Base-by-base conservation (phyloP, 345 rosid species). In the Brassica carinata region DNA sequence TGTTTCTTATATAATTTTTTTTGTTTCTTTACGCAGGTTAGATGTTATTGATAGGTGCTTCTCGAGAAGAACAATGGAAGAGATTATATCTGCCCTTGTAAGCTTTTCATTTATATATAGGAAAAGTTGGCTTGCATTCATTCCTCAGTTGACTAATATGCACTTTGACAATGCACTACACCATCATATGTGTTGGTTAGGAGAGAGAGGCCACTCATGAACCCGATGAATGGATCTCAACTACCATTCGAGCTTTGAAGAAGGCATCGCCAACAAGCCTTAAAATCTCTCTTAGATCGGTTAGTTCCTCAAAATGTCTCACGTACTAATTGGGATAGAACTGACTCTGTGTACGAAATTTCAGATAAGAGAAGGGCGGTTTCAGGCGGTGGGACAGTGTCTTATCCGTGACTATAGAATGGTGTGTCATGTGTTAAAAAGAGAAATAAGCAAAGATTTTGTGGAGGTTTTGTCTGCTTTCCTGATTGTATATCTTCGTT, bases 311-410 rank as follows among this genome's bases (percentile, higher is more conserved):
- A 23, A 23, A 23, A 23, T 23, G 26, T 23, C 26, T 23, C 26
- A 23, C 26, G 26, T 23, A 23, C 26, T 23, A 23, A 23, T 23
- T 58, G 34, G 2, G n/a, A 10, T 4, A 65, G 36, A 74, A 45
- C 51, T 82, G 45, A 81, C 15, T 72, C 3, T 80, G 26, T 38
- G 27, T 36, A 72, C 72, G 7, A n/a, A 40, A 15, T 71, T 85
- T 77, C 88, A 94, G 98, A 89, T 92, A 64, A 89, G 96, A 88
- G 90, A 87, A 82, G 97, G 97, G 69, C 72, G 98, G 83, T 85
- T 86, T 8, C 90, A 94, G 82, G 92, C 90, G 43, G 84, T 94
- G 53, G 91, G 96, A 13, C 88, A 84, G 64, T 94, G 97, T 84
- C 92, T 94, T 72, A 69, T 77, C 68, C 90, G 94, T 10, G 98